These are phyloP conservation scores for Magnusiomyces magnusii DNA, from an alignment of 1,139 yeast species.

Conservation along the genomic window DNA sequence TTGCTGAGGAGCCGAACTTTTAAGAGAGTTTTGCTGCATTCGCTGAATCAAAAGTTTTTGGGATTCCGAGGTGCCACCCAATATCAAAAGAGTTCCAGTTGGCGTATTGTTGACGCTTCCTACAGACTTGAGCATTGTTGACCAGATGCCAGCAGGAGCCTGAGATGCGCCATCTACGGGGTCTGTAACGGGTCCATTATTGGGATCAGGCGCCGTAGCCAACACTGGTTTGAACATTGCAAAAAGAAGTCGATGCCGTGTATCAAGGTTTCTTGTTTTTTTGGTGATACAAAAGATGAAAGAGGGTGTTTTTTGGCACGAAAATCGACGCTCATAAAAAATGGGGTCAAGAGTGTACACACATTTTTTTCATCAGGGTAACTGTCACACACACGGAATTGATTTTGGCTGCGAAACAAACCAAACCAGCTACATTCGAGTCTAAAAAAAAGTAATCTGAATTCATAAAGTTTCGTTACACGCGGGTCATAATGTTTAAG, in stretches of 20 bases:
- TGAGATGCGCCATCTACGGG: neutral
- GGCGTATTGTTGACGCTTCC: slow-evolving; percentile 18
- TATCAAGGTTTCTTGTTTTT: no score
- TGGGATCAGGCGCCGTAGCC: neutral
- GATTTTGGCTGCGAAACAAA: no score
- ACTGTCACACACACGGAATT: no score
- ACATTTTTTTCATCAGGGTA: neutral
- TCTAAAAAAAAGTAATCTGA: no score
- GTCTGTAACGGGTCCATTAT: neutral
- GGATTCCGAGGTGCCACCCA: slow-evolving; percentile 18
- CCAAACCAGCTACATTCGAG: no score
- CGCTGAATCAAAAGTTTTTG: slow-evolving; percentile 18
- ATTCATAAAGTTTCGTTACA: neutral
- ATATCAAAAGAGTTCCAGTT: slow-evolving; percentile 17
- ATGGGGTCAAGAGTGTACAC: neutral
- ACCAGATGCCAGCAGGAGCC: slow-evolving; percentile 19
- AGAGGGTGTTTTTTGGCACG: no score
- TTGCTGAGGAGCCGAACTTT: neutral
- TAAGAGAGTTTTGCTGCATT: slow-evolving; percentile 12
- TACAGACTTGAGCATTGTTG: slow-evolving; percentile 22
- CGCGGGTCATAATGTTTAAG: neutral
- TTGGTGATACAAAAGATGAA: neutral
- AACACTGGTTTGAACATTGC: neutral
- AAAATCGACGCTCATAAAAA: no score
- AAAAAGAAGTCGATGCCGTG: neutral